Evolutionary conservation across 2,329 filamentous ascomycete species (phyloP).

Genomic region (Zymoseptoria pseudotritici): DNA sequence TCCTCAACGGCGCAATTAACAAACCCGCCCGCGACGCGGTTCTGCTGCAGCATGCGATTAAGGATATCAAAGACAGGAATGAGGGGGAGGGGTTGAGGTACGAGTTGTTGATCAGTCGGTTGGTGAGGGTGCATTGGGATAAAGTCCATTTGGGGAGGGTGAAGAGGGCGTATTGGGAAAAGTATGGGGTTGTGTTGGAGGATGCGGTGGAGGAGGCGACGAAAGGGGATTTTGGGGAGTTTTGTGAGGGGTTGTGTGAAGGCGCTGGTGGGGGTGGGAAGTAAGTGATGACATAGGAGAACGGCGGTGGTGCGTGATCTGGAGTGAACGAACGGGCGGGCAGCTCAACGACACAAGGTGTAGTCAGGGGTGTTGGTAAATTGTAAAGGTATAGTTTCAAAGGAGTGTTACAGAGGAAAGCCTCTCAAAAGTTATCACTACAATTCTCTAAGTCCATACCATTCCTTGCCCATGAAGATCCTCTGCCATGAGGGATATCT

Average conservation of each 20-base stretch:
- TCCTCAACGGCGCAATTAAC: slow-evolving; percentile 95
- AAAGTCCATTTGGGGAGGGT: slow-evolving; percentile 69
- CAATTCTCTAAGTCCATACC: too few relatives aligned
- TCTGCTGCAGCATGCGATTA: slow-evolving; percentile 80
- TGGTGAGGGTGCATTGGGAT: slow-evolving; percentile 92
- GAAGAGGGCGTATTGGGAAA: slow-evolving; percentile 69
- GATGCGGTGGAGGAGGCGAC: slow-evolving; percentile 73
- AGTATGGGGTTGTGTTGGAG: slow-evolving; percentile 68
- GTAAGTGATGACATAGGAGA: neutral
- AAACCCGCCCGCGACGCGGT: slow-evolving; percentile 87
- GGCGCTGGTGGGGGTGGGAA: neutral
- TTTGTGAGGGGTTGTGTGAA: slow-evolving; percentile 27
- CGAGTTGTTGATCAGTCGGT: slow-evolving; percentile 77
- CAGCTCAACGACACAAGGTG: too few relatives aligned
- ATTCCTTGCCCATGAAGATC: too few relatives aligned
- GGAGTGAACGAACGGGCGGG: too few relatives aligned
- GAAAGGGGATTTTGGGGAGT: slow-evolving; percentile 53
- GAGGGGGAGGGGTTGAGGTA: slow-evolving; percentile 53
- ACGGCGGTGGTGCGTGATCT: too few relatives aligned
- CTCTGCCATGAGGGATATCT: too few relatives aligned
- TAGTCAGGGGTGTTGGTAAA: too few relatives aligned
- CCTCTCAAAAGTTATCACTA: too few relatives aligned
- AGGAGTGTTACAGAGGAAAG: too few relatives aligned
- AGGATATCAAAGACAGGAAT: slow-evolving; percentile 40
- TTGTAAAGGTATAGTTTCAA: too few relatives aligned